These are phyloP conservation scores for Kwoniella dejecticola DNA, from an alignment of 768 basidiomycete species.

Conservation along the genomic window DNA sequence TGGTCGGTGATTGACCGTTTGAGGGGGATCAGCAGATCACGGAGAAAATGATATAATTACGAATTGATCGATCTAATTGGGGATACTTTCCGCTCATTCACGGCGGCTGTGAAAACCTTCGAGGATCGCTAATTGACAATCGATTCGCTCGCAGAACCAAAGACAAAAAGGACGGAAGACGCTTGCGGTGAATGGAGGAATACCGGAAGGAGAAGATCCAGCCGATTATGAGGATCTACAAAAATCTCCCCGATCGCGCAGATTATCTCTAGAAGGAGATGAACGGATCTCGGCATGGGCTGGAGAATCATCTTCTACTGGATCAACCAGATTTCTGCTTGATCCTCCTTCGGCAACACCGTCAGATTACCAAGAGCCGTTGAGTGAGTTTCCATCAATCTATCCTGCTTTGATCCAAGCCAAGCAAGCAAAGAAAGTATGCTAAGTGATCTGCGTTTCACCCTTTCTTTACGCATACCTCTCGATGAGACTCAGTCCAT, in stretches of 20 bases:
- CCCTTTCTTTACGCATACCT: not conserved
- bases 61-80: no score
- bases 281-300: constrained; percentile 20
- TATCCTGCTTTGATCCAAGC: no score
- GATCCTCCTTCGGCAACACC: constrained; percentile 2
- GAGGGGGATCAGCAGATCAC: no score
- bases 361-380: constrained; percentile 4
- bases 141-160: constrained; percentile 23
- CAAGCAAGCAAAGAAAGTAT: no score
- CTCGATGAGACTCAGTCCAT: constrained; percentile 6
- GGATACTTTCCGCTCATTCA: no score
- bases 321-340: constrained; percentile 5
- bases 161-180: constrained; percentile 25
- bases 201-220: constrained; percentile 28
- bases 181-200: constrained; percentile 15
- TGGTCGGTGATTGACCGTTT: no score
- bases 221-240: constrained; percentile 26
- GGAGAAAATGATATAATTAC: no score
- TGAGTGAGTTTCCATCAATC: constrained; percentile 1
- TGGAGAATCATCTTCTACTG: constrained; percentile 1
- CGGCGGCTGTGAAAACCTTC: no score
- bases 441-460: not conserved
- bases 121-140: no score
- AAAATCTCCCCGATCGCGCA: constrained; percentile 20
- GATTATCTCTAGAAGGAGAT: constrained; percentile 16